Base-by-base conservation (phyloP, 352 stramenopile genomes). In the Pythium volutum region DNA sequence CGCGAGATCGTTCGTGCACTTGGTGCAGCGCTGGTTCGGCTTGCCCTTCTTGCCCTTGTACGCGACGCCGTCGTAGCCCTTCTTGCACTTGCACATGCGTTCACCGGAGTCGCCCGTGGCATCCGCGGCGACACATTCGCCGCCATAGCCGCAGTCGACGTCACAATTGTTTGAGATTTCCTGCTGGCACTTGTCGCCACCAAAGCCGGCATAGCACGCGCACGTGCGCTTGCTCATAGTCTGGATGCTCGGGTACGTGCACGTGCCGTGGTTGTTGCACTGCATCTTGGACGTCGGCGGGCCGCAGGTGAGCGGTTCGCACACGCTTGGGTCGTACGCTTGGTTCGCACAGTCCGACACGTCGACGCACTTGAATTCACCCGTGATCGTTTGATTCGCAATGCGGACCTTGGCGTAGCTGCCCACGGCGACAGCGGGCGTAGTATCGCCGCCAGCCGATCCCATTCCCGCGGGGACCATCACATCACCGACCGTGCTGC, bases 361-460 rank as follows among this genome's bases (percentile, higher is more conserved):
- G 20, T 79, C 71, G n/a, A 76, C 65, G 27, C 74, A 82, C 42
- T 56, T 66, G 46, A 73, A 76, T 27, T 87, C 55, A 1, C 84
- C 84, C 2, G 55, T 81, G 29, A 93, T 72, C 23, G 62, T 69
- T 36, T 74, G 66, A 49, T 78, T 86, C 41, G 56, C 59, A 60
- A 93, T 77, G 25, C 64, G 83, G 42, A 85, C 74, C 31, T 77
- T 83, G 26, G 71, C 83, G 64, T 84, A 82, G 22, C 51, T 50
- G 45, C 56, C 69, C 15, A 63, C 59, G 12, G 67, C 67, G 3
- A 59, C 73, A 16, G 67, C 74, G 4, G 56, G 56, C 15, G 65
- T 48, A 12, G 60, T 42, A 18, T 15, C 26, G 5, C 9, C 16
- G 14, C 38, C 38, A 15, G 12, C 69, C 9, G 72, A 71, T 12